Evolutionary conservation across 768 basidiomycete species (phyloP), one percentile per base, ranked within the genome.

Genomic region (Hygrocybe coccinea): DNA sequence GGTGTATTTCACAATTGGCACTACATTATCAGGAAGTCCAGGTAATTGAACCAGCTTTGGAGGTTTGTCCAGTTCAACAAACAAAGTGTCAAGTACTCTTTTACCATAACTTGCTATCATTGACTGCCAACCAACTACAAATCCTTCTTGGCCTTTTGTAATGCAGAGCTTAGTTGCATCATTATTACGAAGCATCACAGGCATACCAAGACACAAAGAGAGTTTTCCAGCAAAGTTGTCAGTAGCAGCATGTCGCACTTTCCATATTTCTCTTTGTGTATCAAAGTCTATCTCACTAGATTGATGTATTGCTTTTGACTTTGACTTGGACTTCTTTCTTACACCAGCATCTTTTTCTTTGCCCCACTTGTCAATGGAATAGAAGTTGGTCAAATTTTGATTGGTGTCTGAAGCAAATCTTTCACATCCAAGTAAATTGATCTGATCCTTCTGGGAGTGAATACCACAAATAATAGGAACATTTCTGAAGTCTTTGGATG

Each of bases 131-230:
- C 59, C 63, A 55, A 59, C 51, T 3, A 73, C 70, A 52, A 48
- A 39, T 1, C 58, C 71, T 50, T 70, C 67, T 52, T 69, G 68
- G 1, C 70, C 69, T 43, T 67, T 68, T 5, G 70, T 2, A 29
- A 29, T 29, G 29, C 29, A 29, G 29, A 29, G 29, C 8, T 29
- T 8, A 29, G 29, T 29, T 3, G 72, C 70, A 48, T 56, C 55
- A 60, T 74, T 74, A 37, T 62, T 39, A 10, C 62, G 47, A 10
- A 73, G 65, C 52, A 71, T 67, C 0, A 73, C 58, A n/a, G 75
- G 74, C 46, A 71, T 57, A 1, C 69, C 70, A 15, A 65, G 21
- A 55, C 69, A 71, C 19, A 71, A 39, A 5, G 60, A 51, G 1
- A 76, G 53, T 33, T 65, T 63, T 19, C 66, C 68, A 11, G 70